Evolutionary conservation across 805 yeast species (phyloP), one percentile per base, ranked within the genome.

Genomic region (Naumovozyma dairenensis): DNA sequence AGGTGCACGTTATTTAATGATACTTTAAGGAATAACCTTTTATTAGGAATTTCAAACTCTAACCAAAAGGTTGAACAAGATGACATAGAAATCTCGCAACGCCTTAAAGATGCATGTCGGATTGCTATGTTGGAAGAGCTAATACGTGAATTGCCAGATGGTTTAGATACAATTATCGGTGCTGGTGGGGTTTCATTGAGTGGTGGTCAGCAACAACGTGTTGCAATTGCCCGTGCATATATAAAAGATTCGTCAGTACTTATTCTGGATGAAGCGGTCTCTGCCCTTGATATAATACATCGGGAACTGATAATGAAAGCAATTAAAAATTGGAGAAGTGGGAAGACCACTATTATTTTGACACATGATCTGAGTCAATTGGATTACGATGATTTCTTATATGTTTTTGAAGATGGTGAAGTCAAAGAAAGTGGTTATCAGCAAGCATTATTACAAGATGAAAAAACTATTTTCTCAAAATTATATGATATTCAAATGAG

Each of bases 131-230:
- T 85, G 9, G 60, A 62, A 1, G 67, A 68, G 1, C 57, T 80
- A 2, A 52, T 80, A 1, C 45, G 49, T 4, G 60, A 57, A 21
- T 51, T 79, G 1, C 74, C 79, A 0, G 49, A 70, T 4, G 84
- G 87, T 0, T 22, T 73, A 3, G 66, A 79, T 13, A 72, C 82
- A 0, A 39, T 50, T 3, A 42, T 83, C 6, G 72, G 76, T 0
- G 46, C 50, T 2, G 58, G 62, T 9, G 71, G 73, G 3, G 49
- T 67, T 3, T 47, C 65, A 2, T 59, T 89, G 6, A 83, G 95
- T 42, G 97, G 97, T 4, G 99, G 99, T 0, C 96, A 92, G 53
- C 72, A 68, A 36, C 98, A 92, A 57, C 64, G 87, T 40, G 65
- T 92, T 2, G 80, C 89, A 0, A 48, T 92, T 19, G 96, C 97